Conservation (phyloP, 1,284 basidiomycete genomes). For the Microbotryomycetes sp. region DNA sequence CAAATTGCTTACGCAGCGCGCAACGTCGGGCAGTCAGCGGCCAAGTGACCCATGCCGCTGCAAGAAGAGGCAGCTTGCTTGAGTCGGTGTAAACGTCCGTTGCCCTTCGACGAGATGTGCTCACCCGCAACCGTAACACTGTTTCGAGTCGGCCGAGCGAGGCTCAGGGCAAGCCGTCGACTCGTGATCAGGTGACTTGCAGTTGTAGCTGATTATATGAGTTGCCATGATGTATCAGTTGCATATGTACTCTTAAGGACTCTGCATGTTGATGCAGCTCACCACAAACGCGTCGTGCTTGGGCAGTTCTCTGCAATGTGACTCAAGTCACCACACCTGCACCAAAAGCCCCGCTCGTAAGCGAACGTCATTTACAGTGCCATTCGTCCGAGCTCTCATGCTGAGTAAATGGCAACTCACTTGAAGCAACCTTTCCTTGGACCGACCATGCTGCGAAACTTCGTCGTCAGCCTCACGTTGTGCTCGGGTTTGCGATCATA, state of each 20-base stretch:
- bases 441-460: not conserved
- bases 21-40: constrained; percentile 77
- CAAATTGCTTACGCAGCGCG: constrained; percentile 45
- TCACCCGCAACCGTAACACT: constrained; percentile 64
- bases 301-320: constrained; percentile 82
- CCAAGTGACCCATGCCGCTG: constrained; percentile 41
- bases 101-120: no score
- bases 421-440: constrained; percentile 72
- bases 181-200: constrained; percentile 81
- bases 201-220: constrained; percentile 59
- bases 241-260: not conserved
- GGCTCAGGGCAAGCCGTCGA: constrained; percentile 78
- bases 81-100: constrained; percentile 54
- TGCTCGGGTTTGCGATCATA: no score
- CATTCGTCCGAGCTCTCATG: constrained; percentile 18
- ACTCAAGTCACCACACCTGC: constrained; percentile 53
- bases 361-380: not conserved
- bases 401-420: constrained; percentile 39
- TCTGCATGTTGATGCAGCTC: not conserved
- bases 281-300: constrained; percentile 71
- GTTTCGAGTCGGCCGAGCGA: constrained; percentile 65
- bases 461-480: no score
- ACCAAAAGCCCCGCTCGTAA: constrained; percentile 21
- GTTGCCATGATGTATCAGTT: not conserved
- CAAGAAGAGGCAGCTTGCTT: not conserved